Percentiles rank a stretch among this genome's conserved stretches.
Evolutionary conservation across 2,329 filamentous ascomycete species (phyloP).

Genomic region (Metarhizium rileyi): DNA sequence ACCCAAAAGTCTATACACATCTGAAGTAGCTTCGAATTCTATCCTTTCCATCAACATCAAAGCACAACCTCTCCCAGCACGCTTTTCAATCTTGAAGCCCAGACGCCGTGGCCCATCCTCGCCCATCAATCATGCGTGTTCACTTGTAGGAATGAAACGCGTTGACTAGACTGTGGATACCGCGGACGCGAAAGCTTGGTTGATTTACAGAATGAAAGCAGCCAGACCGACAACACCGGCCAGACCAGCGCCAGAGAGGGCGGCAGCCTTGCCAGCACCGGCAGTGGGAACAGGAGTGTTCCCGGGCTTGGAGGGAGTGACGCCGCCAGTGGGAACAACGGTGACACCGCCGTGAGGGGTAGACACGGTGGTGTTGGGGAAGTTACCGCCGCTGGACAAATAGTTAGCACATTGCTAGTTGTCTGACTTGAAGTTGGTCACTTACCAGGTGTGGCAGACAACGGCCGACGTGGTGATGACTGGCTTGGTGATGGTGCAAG

Average conservation of each 20-base stretch:
- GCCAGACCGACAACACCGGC: constrained; percentile 51
- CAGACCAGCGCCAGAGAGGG: constrained; percentile 48
- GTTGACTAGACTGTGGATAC: constrained; percentile 27
- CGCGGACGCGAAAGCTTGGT: constrained; percentile 22
- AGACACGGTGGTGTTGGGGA: constrained; percentile 9
- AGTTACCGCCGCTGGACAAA: constrained; percentile 15
- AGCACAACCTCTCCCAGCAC: constrained; percentile 16
- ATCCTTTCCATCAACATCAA: constrained; percentile 18
- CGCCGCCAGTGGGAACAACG: constrained; percentile 6
- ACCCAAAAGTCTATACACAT: constrained; percentile 25
- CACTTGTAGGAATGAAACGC: constrained; percentile 29
- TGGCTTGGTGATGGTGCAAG: constrained; percentile 57
- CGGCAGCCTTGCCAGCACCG: constrained; percentile 46
- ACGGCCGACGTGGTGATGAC: constrained; percentile 42
- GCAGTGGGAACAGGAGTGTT: constrained; percentile 36
- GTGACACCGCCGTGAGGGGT: constrained; percentile 2
- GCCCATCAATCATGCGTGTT: constrained; percentile 27
- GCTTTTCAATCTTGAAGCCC: constrained; percentile 28
- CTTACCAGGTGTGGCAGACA: constrained; percentile 45
- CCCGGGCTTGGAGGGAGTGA: constrained; percentile 18
- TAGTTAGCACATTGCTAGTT: constrained; percentile 20
- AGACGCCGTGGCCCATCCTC: constrained; percentile 16
- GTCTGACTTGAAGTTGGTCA: background rate
- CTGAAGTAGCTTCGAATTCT: constrained; percentile 14
- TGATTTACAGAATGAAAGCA: constrained; percentile 49